A percentile compares a stretch with the other conserved stretches of the same genome.
Evolutionary conservation across 2,329 filamentous ascomycete species (phyloP).

Genomic region (Scedosporium aurantiacum): DNA sequence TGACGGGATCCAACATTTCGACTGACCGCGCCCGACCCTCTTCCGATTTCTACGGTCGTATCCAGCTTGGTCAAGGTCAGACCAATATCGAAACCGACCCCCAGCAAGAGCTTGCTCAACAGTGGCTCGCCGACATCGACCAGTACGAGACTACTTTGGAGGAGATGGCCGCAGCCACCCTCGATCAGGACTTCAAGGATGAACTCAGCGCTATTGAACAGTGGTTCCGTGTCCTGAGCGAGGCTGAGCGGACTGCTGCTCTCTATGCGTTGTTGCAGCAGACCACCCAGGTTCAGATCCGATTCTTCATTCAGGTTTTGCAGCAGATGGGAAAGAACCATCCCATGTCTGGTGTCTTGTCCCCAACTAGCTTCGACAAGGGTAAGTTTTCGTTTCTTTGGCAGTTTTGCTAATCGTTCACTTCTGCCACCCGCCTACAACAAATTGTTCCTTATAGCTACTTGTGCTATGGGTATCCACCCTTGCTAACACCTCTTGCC

Average conservation of each 20-base stretch:
- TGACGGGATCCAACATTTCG: conserved; percentile 54
- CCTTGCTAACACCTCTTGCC: background rate
- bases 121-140: conserved; percentile 98
- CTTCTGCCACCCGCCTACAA: too few relatives aligned
- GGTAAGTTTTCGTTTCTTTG: conserved; percentile 40
- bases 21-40: conserved; percentile 75
- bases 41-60: conserved; percentile 85
- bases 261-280: conserved; percentile 93
- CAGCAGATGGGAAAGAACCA: conserved; percentile 99
- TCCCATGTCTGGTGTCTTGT: conserved; percentile 90
- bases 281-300: conserved; percentile 96
- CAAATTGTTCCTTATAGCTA: too few relatives aligned
- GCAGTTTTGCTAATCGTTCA: conserved; percentile 1
- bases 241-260: conserved; percentile 90
- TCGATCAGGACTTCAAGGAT: conserved; percentile 99
- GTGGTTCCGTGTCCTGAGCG: conserved; percentile 96
- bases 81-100: conserved; percentile 63
- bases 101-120: conserved; percentile 86
- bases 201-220: conserved; percentile 98
- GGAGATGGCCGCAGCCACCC: conserved; percentile 96
- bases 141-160: conserved; percentile 98
- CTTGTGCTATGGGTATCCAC: conserved; percentile 4
- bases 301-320: conserved; percentile 97
- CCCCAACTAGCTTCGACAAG: conserved; percentile 93
- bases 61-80: conserved; percentile 56